phyloP scores from a whole-genome alignment of 1,284 basidiomycete genomes.

The Microbotryum saponariae region DNA sequence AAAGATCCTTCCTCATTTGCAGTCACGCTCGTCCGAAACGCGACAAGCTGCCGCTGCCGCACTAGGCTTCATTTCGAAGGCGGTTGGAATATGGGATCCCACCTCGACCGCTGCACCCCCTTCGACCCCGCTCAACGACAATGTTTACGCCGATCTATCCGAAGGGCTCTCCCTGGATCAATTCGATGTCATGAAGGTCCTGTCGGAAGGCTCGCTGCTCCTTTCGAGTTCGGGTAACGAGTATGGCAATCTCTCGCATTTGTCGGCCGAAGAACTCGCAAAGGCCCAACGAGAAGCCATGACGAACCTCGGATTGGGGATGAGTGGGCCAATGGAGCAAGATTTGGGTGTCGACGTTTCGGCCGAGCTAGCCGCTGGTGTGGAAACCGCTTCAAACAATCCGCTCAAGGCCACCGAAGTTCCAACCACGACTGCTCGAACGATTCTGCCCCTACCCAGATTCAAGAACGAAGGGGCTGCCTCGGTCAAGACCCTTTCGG shows the following conservation, averaged over 20 bases:
- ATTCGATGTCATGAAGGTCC: slow-evolving; percentile 39
- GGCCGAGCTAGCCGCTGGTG: slow-evolving; percentile 36
- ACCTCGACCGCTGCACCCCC: slow-evolving; percentile 32
- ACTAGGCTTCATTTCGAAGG: slow-evolving; percentile 72
- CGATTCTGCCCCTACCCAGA: slow-evolving; percentile 5
- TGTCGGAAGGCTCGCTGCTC: slow-evolving; percentile 41
- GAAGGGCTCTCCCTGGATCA: slow-evolving; percentile 34
- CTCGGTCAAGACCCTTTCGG: too few relatives aligned
- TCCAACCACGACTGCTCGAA: neutral
- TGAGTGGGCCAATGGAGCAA: slow-evolving; percentile 39
- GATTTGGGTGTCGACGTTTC: slow-evolving; percentile 42
- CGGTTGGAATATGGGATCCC: slow-evolving; percentile 76
- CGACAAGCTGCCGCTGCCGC: slow-evolving; percentile 74
- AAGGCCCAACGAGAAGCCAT: slow-evolving; percentile 42
- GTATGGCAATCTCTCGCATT: slow-evolving; percentile 38
- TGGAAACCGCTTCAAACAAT: neutral
- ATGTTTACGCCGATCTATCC: neutral
- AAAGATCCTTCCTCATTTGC: slow-evolving; percentile 76
- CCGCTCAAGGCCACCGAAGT: neutral
- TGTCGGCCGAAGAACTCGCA: slow-evolving; percentile 40
- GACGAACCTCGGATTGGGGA: slow-evolving; percentile 37
- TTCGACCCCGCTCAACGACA: neutral
- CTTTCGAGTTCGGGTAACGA: slow-evolving; percentile 43
- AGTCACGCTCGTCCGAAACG: slow-evolving; percentile 80
- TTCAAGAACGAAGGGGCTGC: neutral